Conservation (phyloP, 495 filamentous ascomycete genomes). For the Hypoxylon fragiforme region DNA sequence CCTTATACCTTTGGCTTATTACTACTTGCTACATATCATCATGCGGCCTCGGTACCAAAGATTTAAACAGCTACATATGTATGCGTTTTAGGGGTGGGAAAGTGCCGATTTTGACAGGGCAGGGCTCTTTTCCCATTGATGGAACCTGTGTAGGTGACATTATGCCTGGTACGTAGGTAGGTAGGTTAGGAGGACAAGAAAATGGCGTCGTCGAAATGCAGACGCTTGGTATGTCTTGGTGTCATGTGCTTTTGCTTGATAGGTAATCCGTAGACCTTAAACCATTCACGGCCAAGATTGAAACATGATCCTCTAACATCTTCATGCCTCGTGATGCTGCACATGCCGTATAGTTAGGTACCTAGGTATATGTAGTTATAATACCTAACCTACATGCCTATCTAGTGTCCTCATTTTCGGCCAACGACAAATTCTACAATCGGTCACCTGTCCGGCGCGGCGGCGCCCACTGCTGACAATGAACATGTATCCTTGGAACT, state of each 20-base stretch:
- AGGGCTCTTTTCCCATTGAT: neutral
- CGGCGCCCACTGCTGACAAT: neutral
- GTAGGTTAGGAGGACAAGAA: neutral
- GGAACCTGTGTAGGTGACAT: neutral
- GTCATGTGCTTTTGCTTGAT: neutral
- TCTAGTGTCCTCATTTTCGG: no score
- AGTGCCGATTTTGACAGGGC: slow-evolving; percentile 7
- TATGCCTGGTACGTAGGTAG: neutral
- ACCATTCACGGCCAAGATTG: neutral
- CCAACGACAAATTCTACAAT: neutral
- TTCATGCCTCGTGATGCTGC: neutral
- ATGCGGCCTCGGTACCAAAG: slow-evolving; percentile 25
- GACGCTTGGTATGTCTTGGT: neutral
- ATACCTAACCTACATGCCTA: no score
- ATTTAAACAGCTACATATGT: no score
- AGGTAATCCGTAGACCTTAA: neutral
- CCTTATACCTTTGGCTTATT: no score
- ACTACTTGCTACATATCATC: no score
- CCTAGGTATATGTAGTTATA: neutral
- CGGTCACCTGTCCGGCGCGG: neutral
- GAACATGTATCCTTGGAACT: neutral
- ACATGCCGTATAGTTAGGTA: neutral
- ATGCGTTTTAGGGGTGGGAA: slow-evolving; percentile 1
- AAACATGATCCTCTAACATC: neutral
- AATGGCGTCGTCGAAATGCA: neutral